Conservation (phyloP, 768 basidiomycete genomes). For the Lactifluus subvellereus region DNA sequence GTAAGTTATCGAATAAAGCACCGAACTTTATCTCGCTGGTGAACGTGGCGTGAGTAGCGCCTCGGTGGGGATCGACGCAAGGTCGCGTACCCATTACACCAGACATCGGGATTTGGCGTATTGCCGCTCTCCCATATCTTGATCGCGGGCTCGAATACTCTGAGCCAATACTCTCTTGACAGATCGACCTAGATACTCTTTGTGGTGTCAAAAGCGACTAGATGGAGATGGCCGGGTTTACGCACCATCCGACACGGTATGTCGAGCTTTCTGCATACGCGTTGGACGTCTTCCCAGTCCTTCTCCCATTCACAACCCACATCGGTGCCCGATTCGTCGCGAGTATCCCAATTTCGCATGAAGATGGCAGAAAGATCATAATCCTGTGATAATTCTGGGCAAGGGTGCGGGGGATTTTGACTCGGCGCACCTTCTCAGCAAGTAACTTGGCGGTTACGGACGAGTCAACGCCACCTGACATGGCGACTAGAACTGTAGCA, state of each 20-base stretch:
- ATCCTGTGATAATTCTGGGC: constrained; percentile 41
- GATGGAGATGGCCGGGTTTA: not conserved
- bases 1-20: constrained; percentile 64
- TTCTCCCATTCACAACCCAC: constrained; percentile 94
- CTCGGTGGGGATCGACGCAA: not conserved
- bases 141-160: constrained; percentile 85
- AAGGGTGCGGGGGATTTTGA: not conserved
- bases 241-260: constrained; percentile 71
- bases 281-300: constrained; percentile 88
- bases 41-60: not conserved
- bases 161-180: constrained; percentile 85
- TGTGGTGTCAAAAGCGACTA: not conserved
- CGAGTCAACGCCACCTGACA: constrained; percentile 96
- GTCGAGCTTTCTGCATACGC: constrained; percentile 65
- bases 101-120: constrained; percentile 91
- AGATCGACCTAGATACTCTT: constrained; percentile 61
- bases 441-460: constrained; percentile 80
- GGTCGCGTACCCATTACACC: constrained; percentile 70
- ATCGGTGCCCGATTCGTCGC: constrained; percentile 73
- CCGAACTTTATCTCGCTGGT: constrained; percentile 88
- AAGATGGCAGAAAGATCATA: constrained; percentile 83
- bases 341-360: constrained; percentile 95
- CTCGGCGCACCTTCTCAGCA: constrained; percentile 47
- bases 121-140: constrained; percentile 67
- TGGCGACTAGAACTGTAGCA: constrained; percentile 72